These are phyloP conservation scores for Trametes pubescens DNA, from an alignment of 1,284 basidiomycete genomes.

Conservation along the genomic window DNA sequence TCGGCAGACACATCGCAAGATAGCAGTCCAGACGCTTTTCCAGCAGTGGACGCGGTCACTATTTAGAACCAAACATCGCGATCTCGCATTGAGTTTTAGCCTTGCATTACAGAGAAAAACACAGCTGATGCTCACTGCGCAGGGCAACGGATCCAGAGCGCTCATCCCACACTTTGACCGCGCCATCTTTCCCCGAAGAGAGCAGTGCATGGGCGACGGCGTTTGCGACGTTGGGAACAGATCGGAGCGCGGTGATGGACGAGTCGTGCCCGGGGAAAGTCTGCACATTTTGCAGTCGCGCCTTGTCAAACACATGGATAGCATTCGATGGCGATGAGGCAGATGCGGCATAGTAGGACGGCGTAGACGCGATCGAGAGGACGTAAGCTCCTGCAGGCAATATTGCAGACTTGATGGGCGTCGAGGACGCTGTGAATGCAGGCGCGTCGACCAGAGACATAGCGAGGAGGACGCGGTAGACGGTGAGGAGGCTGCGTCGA, in stretches of 20 bases:
- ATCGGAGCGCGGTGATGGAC: constrained; percentile 59
- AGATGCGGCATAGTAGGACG: constrained; percentile 62
- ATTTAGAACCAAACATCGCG: constrained; percentile 22
- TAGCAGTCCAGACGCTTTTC: constrained; percentile 56
- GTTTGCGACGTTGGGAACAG: constrained; percentile 46
- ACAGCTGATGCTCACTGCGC: constrained; percentile 58
- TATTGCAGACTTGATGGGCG: constrained; percentile 46
- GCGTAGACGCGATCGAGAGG: constrained; percentile 58
- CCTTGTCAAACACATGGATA: constrained; percentile 70
- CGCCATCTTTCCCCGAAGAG: constrained; percentile 70
- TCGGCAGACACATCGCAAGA: constrained; percentile 75
- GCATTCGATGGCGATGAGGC: constrained; percentile 63
- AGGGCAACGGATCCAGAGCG: constrained; percentile 60
- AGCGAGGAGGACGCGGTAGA: constrained; percentile 15
- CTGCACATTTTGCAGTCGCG: constrained; percentile 54
- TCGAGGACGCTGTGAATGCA: constrained; percentile 37
- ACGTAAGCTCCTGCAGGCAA: constrained; percentile 62
- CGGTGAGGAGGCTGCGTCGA: constrained; percentile 7
- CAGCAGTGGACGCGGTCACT: constrained; percentile 55
- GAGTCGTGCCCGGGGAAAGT: constrained; percentile 62
- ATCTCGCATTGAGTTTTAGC: constrained; percentile 56
- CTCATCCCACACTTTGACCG: constrained; percentile 75
- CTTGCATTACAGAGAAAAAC: constrained; percentile 33
- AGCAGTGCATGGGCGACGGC: constrained; percentile 50
- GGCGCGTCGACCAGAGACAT: constrained; percentile 47